A percentile compares a stretch with the other conserved stretches of the same genome.
Evolutionary conservation across 2,329 filamentous ascomycete species (phyloP).

Genomic region (Gaeumannomyces tritici): DNA sequence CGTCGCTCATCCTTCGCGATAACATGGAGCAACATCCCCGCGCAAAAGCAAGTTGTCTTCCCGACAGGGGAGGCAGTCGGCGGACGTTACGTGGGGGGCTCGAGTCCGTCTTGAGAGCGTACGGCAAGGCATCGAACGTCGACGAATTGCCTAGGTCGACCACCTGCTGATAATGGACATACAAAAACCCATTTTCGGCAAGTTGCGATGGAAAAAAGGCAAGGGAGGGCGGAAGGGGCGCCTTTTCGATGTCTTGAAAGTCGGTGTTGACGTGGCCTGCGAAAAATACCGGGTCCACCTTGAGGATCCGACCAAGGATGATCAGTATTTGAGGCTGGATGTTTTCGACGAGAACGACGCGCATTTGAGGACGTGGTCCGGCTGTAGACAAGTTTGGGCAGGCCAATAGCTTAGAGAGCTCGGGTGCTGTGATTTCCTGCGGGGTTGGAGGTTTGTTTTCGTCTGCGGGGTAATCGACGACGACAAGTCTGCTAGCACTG

Average conservation of each 20-base stretch:
- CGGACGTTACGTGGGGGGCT: constrained; percentile 6
- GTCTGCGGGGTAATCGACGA: neutral
- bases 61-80: constrained; percentile 4
- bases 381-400: neutral
- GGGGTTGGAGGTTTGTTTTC: neutral
- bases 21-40: constrained; percentile 6
- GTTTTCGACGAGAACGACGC: constrained; percentile 10
- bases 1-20: neutral
- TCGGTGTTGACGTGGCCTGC: constrained; percentile 10
- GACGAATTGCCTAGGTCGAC: constrained; percentile 7
- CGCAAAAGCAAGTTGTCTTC: constrained; percentile 7
- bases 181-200: constrained; percentile 7
- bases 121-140: constrained; percentile 4
- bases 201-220: constrained; percentile 9
- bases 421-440: neutral
- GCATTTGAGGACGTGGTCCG: constrained; percentile 5
- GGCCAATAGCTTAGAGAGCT: neutral
- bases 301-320: constrained; percentile 7
- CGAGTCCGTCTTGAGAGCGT: constrained; percentile 5
- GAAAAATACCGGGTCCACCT: constrained; percentile 13
- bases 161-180: constrained; percentile 10
- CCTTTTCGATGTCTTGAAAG: constrained; percentile 10
- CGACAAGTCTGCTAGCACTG: neutral
- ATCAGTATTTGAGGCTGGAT: constrained; percentile 7
- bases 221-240: constrained; percentile 10